Evolutionary conservation across 768 basidiomycete species (phyloP), one percentile per base, ranked within the genome.

Genomic region (Steccherinum ochraceum): DNA sequence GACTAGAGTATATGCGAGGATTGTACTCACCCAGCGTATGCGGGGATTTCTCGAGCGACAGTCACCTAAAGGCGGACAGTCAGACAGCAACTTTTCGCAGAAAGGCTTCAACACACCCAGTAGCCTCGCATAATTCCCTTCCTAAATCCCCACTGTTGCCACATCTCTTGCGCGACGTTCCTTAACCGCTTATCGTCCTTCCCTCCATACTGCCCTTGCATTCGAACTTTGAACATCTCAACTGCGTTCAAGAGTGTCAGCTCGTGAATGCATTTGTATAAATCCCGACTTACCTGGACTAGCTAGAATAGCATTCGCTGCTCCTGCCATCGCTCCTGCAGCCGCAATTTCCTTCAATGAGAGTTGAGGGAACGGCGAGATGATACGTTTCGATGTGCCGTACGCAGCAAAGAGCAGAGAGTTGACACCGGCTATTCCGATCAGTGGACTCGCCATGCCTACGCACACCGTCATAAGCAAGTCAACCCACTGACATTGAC

Each of bases 161-260:
- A 96, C 84, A 93, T 91, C 56, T 94, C 93, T 19, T 69, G 71
- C 13, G 79, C 80, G 7, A 97, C 76, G 5, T 71, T 75, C 27
- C 84, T 70, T 23, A 99, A 73, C 39, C 80, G 78, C 66, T 94
- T 86, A 64, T 97, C 93, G 7, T 78, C 75, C 12, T 80, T 74
- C 3, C 74, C 76, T 11, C 94, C 95, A 58, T 96, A 95, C 64
- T 97, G 90, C 5, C 88, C 93, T 68, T 96, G 94, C 95, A 96
- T 96, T 16, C 90, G 79, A 24, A 97, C 91, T 69, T 99, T 98
- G 74, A 97, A 97, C 89, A 98, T 91, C 69, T 99, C 96, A 46
- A 93, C 90, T 91, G 53, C 30, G 61, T n/a, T n/a, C n/a, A 48
- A 40, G 54, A 13, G 30, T n/a, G 49, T 13, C 40, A 16, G 53